Percentiles rank a stretch among this genome's conserved stretches.
These are phyloP conservation scores for Fraxinus sp. DNA, from an alignment of 305 asterid species.

Conservation along the genomic window DNA sequence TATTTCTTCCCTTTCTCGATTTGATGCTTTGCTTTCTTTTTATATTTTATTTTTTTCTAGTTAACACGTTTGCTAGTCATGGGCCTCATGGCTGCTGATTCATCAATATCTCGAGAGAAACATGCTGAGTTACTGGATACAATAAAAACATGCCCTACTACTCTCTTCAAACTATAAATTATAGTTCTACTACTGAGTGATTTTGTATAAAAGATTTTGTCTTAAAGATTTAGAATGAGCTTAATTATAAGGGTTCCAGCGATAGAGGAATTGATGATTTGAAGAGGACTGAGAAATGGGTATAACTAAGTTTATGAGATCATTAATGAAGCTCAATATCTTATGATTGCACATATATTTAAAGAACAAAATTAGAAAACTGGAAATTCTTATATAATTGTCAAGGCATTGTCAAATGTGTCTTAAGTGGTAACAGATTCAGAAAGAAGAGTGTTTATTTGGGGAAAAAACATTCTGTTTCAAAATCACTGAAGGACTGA, in stretches of 20 bases:
- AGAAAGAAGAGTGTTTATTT: not conserved
- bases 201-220: not conserved
- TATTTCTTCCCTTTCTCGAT: not conserved
- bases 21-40: not conserved
- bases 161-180: not conserved
- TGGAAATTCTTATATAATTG: not conserved
- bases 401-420: not conserved
- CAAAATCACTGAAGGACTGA: not conserved
- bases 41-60: not conserved
- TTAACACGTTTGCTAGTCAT: not conserved
- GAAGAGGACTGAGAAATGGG: not conserved
- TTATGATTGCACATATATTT: not conserved
- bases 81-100: not conserved
- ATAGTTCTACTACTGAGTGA: not conserved
- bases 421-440: not conserved
- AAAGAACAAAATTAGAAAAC: not conserved
- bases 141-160: not conserved
- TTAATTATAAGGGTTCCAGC: not conserved
- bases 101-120: not conserved
- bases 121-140: not conserved
- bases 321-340: not conserved
- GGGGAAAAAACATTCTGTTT: not conserved
- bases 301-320: constrained; percentile 1
- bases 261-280: not conserved
- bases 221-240: not conserved